Conservation (phyloP, 169 alveolate genomes). For the Ichthyophthirius multifiliis region DNA sequence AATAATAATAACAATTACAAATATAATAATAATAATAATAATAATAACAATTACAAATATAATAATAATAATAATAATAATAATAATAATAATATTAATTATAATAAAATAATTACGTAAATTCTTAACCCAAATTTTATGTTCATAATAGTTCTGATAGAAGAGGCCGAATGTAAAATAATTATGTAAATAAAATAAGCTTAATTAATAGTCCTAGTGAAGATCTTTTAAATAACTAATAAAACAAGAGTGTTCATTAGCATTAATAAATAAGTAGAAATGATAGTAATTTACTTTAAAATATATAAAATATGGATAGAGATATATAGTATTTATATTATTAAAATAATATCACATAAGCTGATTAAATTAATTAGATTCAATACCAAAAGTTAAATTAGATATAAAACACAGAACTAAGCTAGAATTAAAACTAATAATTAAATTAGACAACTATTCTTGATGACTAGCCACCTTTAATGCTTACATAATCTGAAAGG, state of each 20-base stretch:
- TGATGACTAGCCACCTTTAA: neutral
- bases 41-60: neutral
- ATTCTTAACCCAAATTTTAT: no score
- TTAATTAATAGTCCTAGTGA: neutral
- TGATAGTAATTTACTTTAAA: neutral
- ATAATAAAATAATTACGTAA: no score
- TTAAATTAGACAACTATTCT: no score
- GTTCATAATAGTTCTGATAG: neutral
- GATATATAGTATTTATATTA: neutral
- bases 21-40: neutral
- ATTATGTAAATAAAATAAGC: neutral
- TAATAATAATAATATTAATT: neutral
- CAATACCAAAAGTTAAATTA: neutral
- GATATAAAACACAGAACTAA: neutral
- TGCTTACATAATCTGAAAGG: neutral
- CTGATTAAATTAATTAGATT: neutral
- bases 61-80: neutral
- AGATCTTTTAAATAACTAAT: neutral
- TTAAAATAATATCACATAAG: neutral
- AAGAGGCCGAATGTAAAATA: neutral
- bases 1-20: neutral
- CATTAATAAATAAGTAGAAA: neutral
- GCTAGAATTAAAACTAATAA: neutral
- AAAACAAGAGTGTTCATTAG: neutral
- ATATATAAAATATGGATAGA: neutral